Base-by-base conservation (phyloP, 1,284 basidiomycete genomes). In the Exobasidium cylindrosporum region DNA sequence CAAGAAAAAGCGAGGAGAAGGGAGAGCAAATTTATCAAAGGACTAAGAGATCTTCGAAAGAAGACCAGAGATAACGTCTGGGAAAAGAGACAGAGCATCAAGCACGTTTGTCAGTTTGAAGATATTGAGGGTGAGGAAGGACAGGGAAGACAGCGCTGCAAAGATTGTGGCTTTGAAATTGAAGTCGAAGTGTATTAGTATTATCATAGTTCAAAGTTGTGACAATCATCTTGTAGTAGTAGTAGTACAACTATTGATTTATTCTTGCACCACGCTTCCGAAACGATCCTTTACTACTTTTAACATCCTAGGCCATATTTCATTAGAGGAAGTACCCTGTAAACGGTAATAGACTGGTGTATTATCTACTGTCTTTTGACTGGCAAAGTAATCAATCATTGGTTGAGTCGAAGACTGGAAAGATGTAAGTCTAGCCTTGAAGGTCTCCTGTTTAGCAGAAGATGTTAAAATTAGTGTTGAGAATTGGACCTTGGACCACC, bases 1-100 rank as follows among this genome's bases (percentile, higher is more conserved):
- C 84, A 84, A 17, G 89, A 91, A 73, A 96, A 95, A 84, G 91
- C 90, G 74, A 88, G 88, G 70, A 91, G 92, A 82, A 90, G 92
- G 82, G 89, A 90, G 69, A 91, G 89, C 77, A 97, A 97, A 85
- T 61, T 83, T 43, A 60, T 65, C 40, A 64, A 78, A 50, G 69
- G 73, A 3, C 60, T 79, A 43, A 65, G 60, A 11, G 71, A 70
- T 47, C 57, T 79, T 4, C 62, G 77, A 17, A 76, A 68, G 35
- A 57, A 75, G 14, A 79, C 77, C 10, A 68, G 70, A 47, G 69
- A 72, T 31, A 76, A 75, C 30, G 62, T 73, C 1, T 77, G 73
- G 70, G 69, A 72, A 65, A 63, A 68, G 60, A 57, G 76, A 29
- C 72, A 70, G 55, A 70, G 73, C 31, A 68, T 69, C n/a, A 67